Evolutionary conservation across 441 rosid species (phyloP), one percentile per base, ranked within the genome.

Genomic region (Erodium trifolium): DNA sequence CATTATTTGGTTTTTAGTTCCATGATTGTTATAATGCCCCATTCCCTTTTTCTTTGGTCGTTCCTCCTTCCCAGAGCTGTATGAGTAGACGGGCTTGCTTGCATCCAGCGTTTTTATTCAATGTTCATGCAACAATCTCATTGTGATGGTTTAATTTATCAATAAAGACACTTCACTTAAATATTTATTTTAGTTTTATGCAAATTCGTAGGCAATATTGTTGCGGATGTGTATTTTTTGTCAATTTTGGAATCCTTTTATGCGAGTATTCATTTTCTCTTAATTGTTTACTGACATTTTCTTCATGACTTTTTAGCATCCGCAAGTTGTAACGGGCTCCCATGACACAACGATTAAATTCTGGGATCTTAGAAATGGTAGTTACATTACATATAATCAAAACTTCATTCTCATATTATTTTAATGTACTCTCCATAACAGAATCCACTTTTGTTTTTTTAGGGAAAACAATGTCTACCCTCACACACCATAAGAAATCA

Each of bases 261-360:
- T 34, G 37, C 5, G 3, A 34, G 4, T 34, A 34, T 34, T 34
- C 3, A 34, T 34, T 34, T 34, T 2, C 23, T 8, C 63, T 18
- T 57, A 18, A 19, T 16, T 11, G 11, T 57, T 57, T 6, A 57
- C 7, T 23, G 43, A 73, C 71, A 37, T 73, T 16, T 27, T 35
- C 34, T 73, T 77, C 37, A 47, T 67, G 67, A 75, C 34, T 81
- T 60, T 78, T 68, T 82, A 94, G 98, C 97, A 94, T 79, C 99
- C 99, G 27, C 99, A 92, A 86, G 97, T 94, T 63, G 97, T 94
- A 68, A 92, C 99, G 16, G 99, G 99, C 71, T 94, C 99, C 34
- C 97, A 94, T 81, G 98, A 94, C 75, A 64, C 94, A 10, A 94
- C 98, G 67, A 88, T 94, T 55, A 94, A 92, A 82, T 94, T 90